Conservation (phyloP, 2,329 filamentous ascomycete species). For the Epichloe brachyelytri region DNA sequence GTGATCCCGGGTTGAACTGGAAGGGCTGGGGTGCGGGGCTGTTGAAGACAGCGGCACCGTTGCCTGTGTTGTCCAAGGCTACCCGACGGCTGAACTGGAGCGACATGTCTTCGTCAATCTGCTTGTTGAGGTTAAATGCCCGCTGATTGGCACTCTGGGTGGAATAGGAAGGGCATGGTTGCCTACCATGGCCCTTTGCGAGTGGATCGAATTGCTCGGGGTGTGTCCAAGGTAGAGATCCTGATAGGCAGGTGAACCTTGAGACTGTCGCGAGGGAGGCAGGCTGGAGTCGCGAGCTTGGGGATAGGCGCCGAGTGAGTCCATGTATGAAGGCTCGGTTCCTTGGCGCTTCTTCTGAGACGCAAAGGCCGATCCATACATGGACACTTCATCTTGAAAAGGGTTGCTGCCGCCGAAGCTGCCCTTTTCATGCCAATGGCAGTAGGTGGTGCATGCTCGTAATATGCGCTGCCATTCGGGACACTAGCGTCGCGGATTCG, state of each 20-base stretch:
- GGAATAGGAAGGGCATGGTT: slow-evolving; percentile 33
- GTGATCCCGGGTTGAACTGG: slow-evolving; percentile 33
- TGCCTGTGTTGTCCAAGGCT: slow-evolving; percentile 19
- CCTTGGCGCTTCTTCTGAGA: slow-evolving; percentile 19
- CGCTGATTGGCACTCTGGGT: slow-evolving; percentile 27
- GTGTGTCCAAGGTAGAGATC: slow-evolving; percentile 26
- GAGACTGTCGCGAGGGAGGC: slow-evolving; percentile 42
- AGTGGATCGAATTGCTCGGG: slow-evolving; percentile 31
- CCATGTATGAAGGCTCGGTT: slow-evolving; percentile 28
- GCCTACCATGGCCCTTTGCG: slow-evolving; percentile 29
- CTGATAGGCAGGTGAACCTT: slow-evolving; percentile 26
- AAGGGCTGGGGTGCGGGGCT: slow-evolving; percentile 25
- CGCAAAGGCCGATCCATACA: slow-evolving; percentile 14
- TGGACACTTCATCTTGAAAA: slow-evolving; percentile 14
- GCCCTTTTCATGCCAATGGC: slow-evolving; percentile 28
- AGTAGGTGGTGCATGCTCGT: slow-evolving; percentile 30
- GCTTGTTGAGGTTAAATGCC: slow-evolving; percentile 24
- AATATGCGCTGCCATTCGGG: slow-evolving; percentile 31
- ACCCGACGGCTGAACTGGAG: slow-evolving; percentile 21
- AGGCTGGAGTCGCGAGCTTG: slow-evolving; percentile 41
- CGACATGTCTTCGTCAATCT: slow-evolving; percentile 25
- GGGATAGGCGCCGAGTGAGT: slow-evolving; percentile 15
- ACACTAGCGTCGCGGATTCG: slow-evolving; percentile 37
- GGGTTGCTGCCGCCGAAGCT: slow-evolving; percentile 12
- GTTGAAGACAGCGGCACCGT: slow-evolving; percentile 13